Base-by-base conservation (phyloP, 2,329 filamentous ascomycete species). In the Botrytis tulipae region DNA sequence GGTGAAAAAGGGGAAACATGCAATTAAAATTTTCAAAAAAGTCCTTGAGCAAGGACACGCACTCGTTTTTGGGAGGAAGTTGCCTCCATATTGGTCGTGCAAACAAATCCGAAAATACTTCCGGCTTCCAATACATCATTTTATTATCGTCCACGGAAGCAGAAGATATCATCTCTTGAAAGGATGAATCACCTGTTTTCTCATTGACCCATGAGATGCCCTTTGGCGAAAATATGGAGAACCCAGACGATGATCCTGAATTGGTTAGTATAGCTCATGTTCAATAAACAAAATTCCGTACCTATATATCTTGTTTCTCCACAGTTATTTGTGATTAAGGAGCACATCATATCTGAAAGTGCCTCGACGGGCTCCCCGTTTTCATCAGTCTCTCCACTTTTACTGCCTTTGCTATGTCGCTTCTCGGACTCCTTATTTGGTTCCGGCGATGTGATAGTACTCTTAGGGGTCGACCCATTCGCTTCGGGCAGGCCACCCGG, bases 1-100 rank as follows among this genome's bases (percentile, higher is more conserved):
- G 95, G 82, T 99, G 96, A 80, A 97, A 99, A 6, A 99, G 86
- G 9, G 96, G 96, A 80, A 98, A 97, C 89, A 98, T 95, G 89
- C 94, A 96, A 85, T 99, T 99, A 87, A 99, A 98, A 83, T 98
- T 98, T 80, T 97, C 93, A 78, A 99, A 99, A 80, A 92, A 99
- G 82, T 99, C 96, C 82, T 92, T 94, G 75, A 98, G 89, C 54
- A 98, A 85, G 1, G 94, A 97, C 75, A 97, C 82, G 0, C 94
- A 93, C 83, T 98, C 95, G n/a, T 90, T 87, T 82, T 97, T 97
- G 0, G 93, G 86, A 4, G 96, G 96, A 46, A 98, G 83, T 25
- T 90, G 91, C 75, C 92, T 92, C 85, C 95, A 98, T 42, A 97
- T 88, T 25, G 91, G 91, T 54, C 95, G 90, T 71, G 91, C 90